Conservation (phyloP, 148 eudicot species). For the Fagopyrum tataricum region DNA sequence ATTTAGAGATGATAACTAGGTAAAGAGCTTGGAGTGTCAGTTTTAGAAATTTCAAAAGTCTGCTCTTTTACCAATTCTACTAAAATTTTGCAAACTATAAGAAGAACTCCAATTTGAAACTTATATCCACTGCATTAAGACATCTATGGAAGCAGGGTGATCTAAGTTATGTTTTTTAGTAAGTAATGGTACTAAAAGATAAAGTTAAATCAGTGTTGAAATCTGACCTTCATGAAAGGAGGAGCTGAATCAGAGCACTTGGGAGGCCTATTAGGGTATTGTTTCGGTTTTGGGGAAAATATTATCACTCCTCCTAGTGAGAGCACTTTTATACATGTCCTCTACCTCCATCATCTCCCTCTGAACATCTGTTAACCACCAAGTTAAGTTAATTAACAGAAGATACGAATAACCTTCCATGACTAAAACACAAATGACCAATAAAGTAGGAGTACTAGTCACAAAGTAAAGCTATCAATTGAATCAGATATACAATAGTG, state of each 20-base stretch:
- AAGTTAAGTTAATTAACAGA: background rate
- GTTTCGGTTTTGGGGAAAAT: conserved; percentile 51
- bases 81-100: no score
- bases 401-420: background rate
- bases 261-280: conserved; percentile 86
- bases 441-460: background rate
- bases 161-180: background rate
- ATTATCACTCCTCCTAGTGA: conserved; percentile 53
- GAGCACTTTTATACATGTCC: conserved; percentile 90
- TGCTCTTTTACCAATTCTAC: background rate
- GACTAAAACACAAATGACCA: background rate
- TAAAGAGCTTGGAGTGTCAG: background rate
- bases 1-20: background rate
- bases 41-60: background rate
- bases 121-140: background rate
- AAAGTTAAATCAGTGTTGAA: background rate
- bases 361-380: conserved; percentile 60
- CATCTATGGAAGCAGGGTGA: background rate
- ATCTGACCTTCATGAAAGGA: conserved; percentile 68
- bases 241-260: conserved; percentile 94
- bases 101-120: no score
- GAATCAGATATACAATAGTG: no score
- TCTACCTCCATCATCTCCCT: conserved; percentile 92
- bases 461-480: background rate
- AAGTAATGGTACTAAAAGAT: background rate